Conservation (phyloP, 805 yeast genomes). For the Nakazawaea anatomiae region DNA sequence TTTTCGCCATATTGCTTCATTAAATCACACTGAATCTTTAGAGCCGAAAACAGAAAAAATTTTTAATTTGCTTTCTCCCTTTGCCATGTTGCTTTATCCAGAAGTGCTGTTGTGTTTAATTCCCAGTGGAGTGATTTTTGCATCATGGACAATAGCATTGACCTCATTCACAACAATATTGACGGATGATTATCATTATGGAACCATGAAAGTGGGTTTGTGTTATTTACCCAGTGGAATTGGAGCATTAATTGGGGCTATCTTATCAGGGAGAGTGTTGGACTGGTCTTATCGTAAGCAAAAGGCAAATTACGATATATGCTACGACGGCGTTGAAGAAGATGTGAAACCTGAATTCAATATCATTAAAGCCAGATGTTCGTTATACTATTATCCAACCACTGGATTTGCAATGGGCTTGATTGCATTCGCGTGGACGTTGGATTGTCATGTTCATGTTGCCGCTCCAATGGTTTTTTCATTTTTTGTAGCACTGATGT, state of each 20-base stretch:
- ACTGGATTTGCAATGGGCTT: conserved; percentile 30
- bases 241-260: conserved; percentile 57
- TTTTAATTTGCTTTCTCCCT: conserved; percentile 29
- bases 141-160: conserved; percentile 64
- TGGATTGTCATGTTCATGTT: conserved; percentile 35
- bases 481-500: conserved; percentile 44
- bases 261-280: conserved; percentile 50
- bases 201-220: conserved; percentile 58
- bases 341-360: conserved; percentile 31
- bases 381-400: conserved; percentile 36
- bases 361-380: conserved; percentile 42
- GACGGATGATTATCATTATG: conserved; percentile 41
- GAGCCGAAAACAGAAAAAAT: conserved; percentile 16
- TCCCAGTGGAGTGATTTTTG: conserved; percentile 57
- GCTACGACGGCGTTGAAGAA: background rate
- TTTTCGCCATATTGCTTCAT: background rate
- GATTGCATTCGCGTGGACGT: conserved; percentile 61
- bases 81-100: conserved; percentile 33
- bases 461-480: conserved; percentile 51
- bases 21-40: conserved; percentile 16
- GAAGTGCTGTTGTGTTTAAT: conserved; percentile 44
- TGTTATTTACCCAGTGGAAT: conserved; percentile 76
- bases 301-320: conserved; percentile 23
- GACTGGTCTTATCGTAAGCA: conserved; percentile 42
- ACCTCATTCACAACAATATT: conserved; percentile 59